phyloP scores from a whole-genome alignment of 768 basidiomycete genomes.

The Gyrodon lividus region DNA sequence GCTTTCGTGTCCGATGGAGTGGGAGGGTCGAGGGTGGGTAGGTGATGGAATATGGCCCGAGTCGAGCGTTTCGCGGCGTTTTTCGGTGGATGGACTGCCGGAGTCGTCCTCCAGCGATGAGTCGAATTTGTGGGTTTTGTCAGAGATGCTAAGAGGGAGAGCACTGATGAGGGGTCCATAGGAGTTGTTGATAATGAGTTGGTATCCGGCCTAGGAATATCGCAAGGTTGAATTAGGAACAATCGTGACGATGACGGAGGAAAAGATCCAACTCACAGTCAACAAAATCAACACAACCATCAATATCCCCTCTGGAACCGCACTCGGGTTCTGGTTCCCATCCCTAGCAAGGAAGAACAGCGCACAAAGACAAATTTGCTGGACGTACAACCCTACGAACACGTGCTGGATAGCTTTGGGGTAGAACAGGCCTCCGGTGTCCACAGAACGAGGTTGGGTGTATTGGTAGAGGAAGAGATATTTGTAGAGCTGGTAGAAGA shows the following conservation, averaged over 20 bases:
- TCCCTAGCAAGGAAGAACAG: slow-evolving; percentile 87
- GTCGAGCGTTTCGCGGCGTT: slow-evolving; percentile 13
- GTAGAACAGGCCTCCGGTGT: slow-evolving; percentile 94
- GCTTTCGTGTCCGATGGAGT: background rate
- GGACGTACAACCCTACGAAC: slow-evolving; percentile 91
- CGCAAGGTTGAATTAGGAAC: background rate
- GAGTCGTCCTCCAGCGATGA: background rate
- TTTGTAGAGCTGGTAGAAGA: slow-evolving; percentile 83
- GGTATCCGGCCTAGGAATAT: slow-evolving; percentile 53
- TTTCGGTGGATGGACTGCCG: slow-evolving; percentile 12
- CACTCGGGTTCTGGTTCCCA: slow-evolving; percentile 47
- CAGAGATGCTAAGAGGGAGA: slow-evolving; percentile 78
- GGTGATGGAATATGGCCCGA: slow-evolving; percentile 9
- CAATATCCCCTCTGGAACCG: slow-evolving; percentile 72
- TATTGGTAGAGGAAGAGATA: slow-evolving; percentile 82
- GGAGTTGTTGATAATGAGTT: slow-evolving; percentile 72
- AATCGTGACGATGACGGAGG: background rate
- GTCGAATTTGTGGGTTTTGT: slow-evolving; percentile 50
- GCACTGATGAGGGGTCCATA: slow-evolving; percentile 75
- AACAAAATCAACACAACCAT: slow-evolving; percentile 83
- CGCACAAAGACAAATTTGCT: slow-evolving; percentile 80
- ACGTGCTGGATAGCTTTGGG: slow-evolving; percentile 91
- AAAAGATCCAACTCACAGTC: slow-evolving; percentile 53
- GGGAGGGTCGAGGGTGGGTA: slow-evolving; percentile 2
- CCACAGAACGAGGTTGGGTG: slow-evolving; percentile 63